Evolutionary conservation across 73 alveolate genomes (phyloP).

Genomic region (Symbiodinium natans): DNA sequence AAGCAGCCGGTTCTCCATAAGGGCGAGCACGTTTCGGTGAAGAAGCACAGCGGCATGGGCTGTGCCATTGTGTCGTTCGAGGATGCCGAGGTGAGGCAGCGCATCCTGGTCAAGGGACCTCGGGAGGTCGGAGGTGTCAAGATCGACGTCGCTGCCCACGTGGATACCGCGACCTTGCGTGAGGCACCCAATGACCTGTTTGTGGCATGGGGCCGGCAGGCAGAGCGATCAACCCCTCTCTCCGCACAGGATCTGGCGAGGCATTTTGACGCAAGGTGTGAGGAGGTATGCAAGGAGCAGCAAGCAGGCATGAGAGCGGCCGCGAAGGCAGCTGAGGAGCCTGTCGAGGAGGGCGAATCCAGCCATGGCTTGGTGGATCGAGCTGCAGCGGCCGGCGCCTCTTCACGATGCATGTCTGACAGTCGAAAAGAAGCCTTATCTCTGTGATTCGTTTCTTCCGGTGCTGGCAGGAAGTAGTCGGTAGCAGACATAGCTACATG

Average conservation of each 20-base stretch:
- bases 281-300: not conserved
- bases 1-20: not conserved
- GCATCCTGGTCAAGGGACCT: not conserved
- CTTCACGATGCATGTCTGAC: not conserved
- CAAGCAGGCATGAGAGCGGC: not conserved
- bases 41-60: not conserved
- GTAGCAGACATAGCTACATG: too few species aligned
- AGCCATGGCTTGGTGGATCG: not conserved
- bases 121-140: not conserved
- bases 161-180: not conserved
- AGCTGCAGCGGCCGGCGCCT: too few species aligned
- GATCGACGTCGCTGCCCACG: not conserved
- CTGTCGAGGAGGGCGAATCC: not conserved
- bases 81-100: conserved; percentile 19
- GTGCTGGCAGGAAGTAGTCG: too few species aligned
- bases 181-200: conserved; percentile 18
- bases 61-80: conserved; percentile 26
- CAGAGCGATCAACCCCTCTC: not conserved
- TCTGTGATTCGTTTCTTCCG: not conserved
- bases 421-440: not conserved
- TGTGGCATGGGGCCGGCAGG: conserved; percentile 49
- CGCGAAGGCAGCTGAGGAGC: not conserved
- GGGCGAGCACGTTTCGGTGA: not conserved
- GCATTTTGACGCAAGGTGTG: not conserved
- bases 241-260: not conserved